A percentile compares a stretch with the other conserved stretches of the same genome.
Conservation (phyloP, 306 rosid genomes). For the Quercus parvula region DNA sequence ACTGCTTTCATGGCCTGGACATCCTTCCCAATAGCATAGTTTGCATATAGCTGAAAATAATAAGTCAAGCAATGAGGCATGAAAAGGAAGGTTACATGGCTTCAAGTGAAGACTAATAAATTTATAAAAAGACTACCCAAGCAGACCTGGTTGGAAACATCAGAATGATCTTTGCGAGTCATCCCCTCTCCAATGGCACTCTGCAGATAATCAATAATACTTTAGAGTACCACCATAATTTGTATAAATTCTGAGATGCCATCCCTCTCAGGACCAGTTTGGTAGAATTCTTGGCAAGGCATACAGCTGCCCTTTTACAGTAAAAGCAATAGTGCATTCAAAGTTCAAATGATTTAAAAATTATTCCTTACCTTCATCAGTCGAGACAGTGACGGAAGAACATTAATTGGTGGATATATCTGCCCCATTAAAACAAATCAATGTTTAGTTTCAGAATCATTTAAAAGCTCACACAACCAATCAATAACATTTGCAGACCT, state of each 20-base stretch:
- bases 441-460: constrained; percentile 30
- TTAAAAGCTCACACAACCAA: not conserved
- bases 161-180: constrained; percentile 97
- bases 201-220: constrained; percentile 46
- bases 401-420: constrained; percentile 98
- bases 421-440: constrained; percentile 39
- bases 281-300: not conserved
- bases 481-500: constrained; percentile 8
- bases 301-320: not conserved
- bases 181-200: constrained; percentile 99
- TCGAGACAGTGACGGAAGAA: constrained; percentile 96
- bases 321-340: not conserved
- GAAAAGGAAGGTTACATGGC: constrained; percentile 15
- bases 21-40: constrained; percentile 99
- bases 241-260: constrained; percentile 2
- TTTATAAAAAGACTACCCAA: not conserved
- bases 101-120: not conserved
- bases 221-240: constrained; percentile 2
- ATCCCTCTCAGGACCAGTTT: constrained; percentile 7
- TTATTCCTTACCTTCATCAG: constrained; percentile 82
- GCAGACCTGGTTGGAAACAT: constrained; percentile 96
- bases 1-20: constrained; percentile 99
- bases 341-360: constrained; percentile 17
- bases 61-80: constrained; percentile 1
- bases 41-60: constrained; percentile 82